Evolutionary conservation across 805 yeast species (phyloP).

Genomic region (Lipomyces yamanashiensis): DNA sequence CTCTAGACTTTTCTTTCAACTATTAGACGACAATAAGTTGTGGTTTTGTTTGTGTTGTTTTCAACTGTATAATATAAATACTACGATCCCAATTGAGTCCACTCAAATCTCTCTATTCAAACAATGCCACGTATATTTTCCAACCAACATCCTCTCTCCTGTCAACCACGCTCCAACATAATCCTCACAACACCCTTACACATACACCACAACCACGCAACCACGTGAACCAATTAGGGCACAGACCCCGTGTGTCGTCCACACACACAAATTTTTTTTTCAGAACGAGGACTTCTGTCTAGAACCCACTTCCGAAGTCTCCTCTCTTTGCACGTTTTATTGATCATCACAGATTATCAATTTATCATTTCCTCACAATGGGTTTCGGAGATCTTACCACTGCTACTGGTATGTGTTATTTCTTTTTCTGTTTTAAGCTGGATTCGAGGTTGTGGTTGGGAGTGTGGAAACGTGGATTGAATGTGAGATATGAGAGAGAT

Average conservation of each 20-base stretch:
- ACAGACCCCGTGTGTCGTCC: not conserved
- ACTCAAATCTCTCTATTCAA: not conserved
- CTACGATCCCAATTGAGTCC: not conserved
- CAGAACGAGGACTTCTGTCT: not conserved
- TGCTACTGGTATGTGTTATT: conserved; percentile 47
- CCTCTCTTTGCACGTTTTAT: not conserved
- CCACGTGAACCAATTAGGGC: not conserved
- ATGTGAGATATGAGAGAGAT: not conserved
- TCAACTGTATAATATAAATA: not conserved
- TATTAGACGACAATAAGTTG: too few relatives aligned
- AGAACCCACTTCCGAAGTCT: not conserved
- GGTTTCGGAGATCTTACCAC: conserved; percentile 53
- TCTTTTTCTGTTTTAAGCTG: not conserved
- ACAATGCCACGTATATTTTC: not conserved
- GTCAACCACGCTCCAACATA: not conserved
- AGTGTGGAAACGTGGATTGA: not conserved
- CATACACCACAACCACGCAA: not conserved
- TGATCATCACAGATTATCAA: not conserved
- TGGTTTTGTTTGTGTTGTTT: not conserved
- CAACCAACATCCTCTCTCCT: not conserved
- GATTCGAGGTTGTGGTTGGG: not conserved
- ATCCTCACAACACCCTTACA: not conserved
- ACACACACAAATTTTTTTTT: conserved; percentile 8
- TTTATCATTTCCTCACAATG: conserved; percentile 40
- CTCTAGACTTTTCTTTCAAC: not conserved